A percentile compares a stretch with the other conserved stretches of the same genome.
These are phyloP conservation scores for Backusella luteola DNA, from an alignment of 192 early-diverging fungal species.

Conservation along the genomic window DNA sequence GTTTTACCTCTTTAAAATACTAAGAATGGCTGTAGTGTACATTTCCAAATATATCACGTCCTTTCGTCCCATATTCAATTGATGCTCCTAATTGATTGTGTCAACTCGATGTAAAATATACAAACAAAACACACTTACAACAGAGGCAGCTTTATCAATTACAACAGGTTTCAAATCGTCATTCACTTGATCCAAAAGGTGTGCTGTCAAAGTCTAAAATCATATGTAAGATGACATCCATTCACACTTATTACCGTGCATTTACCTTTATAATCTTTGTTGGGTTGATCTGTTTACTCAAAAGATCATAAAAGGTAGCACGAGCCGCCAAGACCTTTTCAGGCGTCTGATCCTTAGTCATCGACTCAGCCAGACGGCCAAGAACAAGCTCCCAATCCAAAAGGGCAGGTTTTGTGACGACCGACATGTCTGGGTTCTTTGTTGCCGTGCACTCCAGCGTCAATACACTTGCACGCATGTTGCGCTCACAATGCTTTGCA, in stretches of 20 bases:
- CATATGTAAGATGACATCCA: no score
- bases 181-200: conserved; percentile 70
- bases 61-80: conserved; percentile 83
- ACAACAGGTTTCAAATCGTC: conserved; percentile 64
- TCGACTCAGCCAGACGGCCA: conserved; percentile 60
- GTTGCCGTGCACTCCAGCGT: conserved; percentile 84
- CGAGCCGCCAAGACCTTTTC: conserved; percentile 72
- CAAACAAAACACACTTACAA: conserved; percentile 37
- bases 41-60: conserved; percentile 95
- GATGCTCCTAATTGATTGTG: conserved; percentile 61
- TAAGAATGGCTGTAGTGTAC: conserved; percentile 91
- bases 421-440: conserved; percentile 47
- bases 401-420: conserved; percentile 55
- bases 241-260: background rate
- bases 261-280: conserved; percentile 74
- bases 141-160: conserved; percentile 76
- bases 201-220: conserved; percentile 62
- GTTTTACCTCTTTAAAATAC: conserved; percentile 77
- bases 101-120: background rate
- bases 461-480: conserved; percentile 86
- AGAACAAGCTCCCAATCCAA: conserved; percentile 92
- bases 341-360: conserved; percentile 77
- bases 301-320: conserved; percentile 78
- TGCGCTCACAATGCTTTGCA: conserved; percentile 70
- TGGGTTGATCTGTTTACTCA: conserved; percentile 88